Evolutionary conservation across 768 basidiomycete genomes (phyloP).

Genomic region (Rhizopogon roseolus): DNA sequence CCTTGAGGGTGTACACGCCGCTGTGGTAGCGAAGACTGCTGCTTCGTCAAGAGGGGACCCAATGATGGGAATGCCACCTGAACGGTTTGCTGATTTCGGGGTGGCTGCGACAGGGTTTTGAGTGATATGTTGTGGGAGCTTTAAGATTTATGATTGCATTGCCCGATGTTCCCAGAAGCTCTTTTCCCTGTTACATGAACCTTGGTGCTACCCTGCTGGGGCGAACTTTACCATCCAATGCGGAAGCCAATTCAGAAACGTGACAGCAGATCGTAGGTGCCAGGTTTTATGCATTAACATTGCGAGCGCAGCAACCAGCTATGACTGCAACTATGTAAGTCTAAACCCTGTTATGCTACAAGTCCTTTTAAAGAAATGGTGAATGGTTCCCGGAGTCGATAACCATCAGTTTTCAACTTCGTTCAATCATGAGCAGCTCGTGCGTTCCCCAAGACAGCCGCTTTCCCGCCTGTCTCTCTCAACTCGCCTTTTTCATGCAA

Average conservation of each 20-base stretch:
- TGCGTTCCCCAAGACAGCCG: slow-evolving; percentile 35
- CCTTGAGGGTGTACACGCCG: slow-evolving; percentile 71
- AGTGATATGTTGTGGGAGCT: background rate
- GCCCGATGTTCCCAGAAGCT: background rate
- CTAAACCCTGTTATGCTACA: background rate
- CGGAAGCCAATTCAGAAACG: no score
- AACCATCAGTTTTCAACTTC: background rate
- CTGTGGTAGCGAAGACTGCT: slow-evolving; percentile 71
- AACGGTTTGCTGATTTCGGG: slow-evolving; percentile 26
- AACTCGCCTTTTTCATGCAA: slow-evolving; percentile 54
- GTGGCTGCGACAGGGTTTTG: slow-evolving; percentile 5
- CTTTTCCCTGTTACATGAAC: no score
- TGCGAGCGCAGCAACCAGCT: background rate
- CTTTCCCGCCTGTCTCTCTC: slow-evolving; percentile 49
- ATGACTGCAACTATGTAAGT: background rate
- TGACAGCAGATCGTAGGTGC: no score
- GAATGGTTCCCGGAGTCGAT: background rate
- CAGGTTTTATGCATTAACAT: background rate
- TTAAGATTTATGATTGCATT: background rate
- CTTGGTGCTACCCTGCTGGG: no score
- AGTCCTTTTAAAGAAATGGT: background rate
- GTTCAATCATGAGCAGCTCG: slow-evolving; percentile 38
- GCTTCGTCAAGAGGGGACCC: slow-evolving; percentile 26
- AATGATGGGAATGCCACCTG: slow-evolving; percentile 28
- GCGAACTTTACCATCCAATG: no score